Percentiles rank a stretch among this genome's conserved stretches.
Conservation (phyloP, 495 filamentous ascomycete species). For the Pyrenula massariospora region DNA sequence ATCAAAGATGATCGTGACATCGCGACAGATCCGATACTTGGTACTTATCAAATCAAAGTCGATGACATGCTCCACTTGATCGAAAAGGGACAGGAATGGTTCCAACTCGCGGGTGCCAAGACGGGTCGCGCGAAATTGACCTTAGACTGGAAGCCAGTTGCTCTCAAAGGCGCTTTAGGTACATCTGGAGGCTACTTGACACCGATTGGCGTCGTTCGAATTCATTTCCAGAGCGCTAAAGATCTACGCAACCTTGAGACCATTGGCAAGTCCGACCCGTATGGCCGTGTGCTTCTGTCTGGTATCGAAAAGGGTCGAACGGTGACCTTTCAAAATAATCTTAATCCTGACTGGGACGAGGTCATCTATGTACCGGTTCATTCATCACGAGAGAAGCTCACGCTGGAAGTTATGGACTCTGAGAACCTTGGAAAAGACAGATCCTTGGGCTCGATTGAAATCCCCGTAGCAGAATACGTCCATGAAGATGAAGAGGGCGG, state of each 20-base stretch:
- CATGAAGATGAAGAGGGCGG: conserved; percentile 66
- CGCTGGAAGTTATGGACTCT: conserved; percentile 91
- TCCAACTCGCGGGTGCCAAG: conserved; percentile 71
- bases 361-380: conserved; percentile 91
- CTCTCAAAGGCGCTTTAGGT: conserved; percentile 61
- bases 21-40: conserved; percentile 69
- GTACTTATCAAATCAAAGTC: conserved; percentile 86
- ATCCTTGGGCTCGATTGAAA: conserved; percentile 65
- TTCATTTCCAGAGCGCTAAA: conserved; percentile 78
- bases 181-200: conserved; percentile 75
- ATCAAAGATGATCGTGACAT: conserved; percentile 93
- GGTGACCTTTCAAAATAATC: conserved; percentile 90
- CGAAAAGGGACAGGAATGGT: conserved; percentile 93
- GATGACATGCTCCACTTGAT: conserved; percentile 86
- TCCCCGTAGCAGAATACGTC: conserved; percentile 70
- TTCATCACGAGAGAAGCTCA: conserved; percentile 68
- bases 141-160: conserved; percentile 90
- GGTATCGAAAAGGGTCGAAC: conserved; percentile 83
- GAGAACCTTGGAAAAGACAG: conserved; percentile 84
- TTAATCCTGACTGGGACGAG: conserved; percentile 94
- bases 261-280: conserved; percentile 94
- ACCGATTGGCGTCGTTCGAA: conserved; percentile 84
- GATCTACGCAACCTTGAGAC: conserved; percentile 86
- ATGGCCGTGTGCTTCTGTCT: conserved; percentile 76
- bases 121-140: conserved; percentile 79